Conservation (phyloP, 441 rosid species). For the Populus hybrid region DNA sequence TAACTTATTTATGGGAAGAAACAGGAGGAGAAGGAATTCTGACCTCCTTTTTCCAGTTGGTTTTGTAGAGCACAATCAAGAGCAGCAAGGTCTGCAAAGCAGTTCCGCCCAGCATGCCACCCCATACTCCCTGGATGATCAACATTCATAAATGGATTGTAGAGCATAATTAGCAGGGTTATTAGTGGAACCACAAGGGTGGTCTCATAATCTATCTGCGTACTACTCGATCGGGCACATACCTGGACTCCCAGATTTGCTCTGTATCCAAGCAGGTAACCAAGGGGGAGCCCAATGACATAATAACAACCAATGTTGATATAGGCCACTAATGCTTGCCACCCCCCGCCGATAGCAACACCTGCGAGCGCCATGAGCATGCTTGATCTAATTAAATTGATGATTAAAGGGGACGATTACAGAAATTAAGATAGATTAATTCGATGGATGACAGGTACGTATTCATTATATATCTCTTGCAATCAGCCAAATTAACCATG, state of each 20-base stretch:
- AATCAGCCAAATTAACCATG: no score
- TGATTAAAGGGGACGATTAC: no score
- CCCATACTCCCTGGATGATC: slow-evolving; percentile 60
- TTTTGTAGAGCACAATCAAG: slow-evolving; percentile 52
- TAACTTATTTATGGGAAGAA: neutral
- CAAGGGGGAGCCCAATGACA: slow-evolving; percentile 69
- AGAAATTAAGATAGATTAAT: no score
- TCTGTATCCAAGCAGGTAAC: slow-evolving; percentile 65
- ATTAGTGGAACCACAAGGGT: no score
- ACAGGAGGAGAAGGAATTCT: neutral
- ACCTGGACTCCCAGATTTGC: slow-evolving; percentile 68
- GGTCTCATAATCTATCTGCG: no score
- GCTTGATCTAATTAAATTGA: neutral
- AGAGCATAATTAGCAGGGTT: neutral
- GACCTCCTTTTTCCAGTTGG: slow-evolving; percentile 88
- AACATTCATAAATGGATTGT: neutral
- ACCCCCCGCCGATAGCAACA: slow-evolving; percentile 86
- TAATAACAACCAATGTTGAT: slow-evolving; percentile 73
- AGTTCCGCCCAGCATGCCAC: slow-evolving; percentile 76
- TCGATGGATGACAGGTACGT: no score
- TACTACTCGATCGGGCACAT: neutral
- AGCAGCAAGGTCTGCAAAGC: slow-evolving; percentile 62
- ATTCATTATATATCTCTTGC: no score
- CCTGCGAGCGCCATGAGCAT: slow-evolving; percentile 34
- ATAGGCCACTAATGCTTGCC: slow-evolving; percentile 84